Conservation (phyloP, 257 asterid species). For the Salvia splendens region DNA sequence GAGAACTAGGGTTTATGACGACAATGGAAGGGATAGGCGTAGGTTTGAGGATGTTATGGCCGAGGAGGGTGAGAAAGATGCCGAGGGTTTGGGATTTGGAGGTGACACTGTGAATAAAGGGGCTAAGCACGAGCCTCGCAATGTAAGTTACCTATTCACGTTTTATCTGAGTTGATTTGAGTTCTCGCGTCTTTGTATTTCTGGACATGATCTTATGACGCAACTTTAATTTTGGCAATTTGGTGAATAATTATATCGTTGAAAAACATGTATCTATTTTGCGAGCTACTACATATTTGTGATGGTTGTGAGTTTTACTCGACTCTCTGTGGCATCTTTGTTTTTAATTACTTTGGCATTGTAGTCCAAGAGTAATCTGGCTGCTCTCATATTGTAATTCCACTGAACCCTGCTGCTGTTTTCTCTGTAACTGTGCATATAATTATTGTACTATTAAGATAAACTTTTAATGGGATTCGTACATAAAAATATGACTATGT, state of each 20-base stretch:
- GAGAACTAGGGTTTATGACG: conserved; percentile 63
- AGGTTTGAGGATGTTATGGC: conserved; percentile 56
- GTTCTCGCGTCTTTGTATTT: neutral
- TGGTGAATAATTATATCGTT: neutral
- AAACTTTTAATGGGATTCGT: conserved; percentile 15
- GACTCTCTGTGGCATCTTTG: conserved; percentile 6
- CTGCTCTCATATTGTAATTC: conserved; percentile 15
- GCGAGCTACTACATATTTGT: neutral
- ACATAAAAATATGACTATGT: conserved; percentile 20
- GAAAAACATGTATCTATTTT: conserved; percentile 3
- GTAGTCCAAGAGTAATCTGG: conserved; percentile 15
- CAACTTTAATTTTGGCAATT: conserved; percentile 6
- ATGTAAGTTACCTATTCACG: conserved; percentile 48
- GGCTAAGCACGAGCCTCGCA: conserved; percentile 35
- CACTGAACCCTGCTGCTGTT: conserved; percentile 22
- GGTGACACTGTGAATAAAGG: conserved; percentile 41
- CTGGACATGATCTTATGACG: neutral
- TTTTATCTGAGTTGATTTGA: conserved; percentile 6
- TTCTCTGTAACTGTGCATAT: neutral
- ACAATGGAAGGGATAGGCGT: conserved; percentile 59
- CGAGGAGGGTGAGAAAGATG: conserved; percentile 40
- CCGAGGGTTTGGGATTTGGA: conserved; percentile 37
- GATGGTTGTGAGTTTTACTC: neutral
- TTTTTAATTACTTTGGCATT: neutral
- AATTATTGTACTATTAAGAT: neutral